Conservation (phyloP, 306 rosid genomes). For the Nissolia schottii region DNA sequence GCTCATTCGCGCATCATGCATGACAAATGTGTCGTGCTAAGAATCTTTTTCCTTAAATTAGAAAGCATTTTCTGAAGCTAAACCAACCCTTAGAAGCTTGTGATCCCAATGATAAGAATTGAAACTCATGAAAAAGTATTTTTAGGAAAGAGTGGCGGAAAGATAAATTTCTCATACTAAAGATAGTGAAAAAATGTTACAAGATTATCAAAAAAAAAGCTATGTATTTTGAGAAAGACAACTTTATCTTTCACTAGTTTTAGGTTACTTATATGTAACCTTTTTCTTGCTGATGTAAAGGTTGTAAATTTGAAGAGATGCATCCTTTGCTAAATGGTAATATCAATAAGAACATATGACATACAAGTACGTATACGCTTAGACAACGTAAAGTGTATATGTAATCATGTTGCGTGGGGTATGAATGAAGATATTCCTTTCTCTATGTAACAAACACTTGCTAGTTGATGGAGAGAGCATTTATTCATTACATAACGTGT, state of each 20-base stretch:
- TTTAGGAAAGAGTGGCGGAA: no score
- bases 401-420: not conserved
- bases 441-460: not conserved
- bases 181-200: no score
- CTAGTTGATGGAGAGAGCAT: not conserved
- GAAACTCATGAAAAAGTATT: no score
- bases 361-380: not conserved
- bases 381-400: not conserved
- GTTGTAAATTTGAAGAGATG: not conserved
- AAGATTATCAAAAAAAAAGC: no score
- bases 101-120: no score
- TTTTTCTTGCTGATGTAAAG: not conserved
- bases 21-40: no score
- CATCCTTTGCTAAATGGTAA: not conserved
- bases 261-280: not conserved
- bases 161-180: no score
- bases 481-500: conserved; percentile 26
- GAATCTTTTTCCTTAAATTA: no score
- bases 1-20: no score
- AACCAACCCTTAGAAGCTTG: no score
- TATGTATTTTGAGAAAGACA: no score
- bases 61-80: no score
- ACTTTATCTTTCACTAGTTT: not conserved
- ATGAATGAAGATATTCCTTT: conserved; percentile 16
- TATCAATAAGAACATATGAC: not conserved